phyloP scores from a whole-genome alignment of 1,139 yeast species.

The Schwanniomyces etchellsii region DNA sequence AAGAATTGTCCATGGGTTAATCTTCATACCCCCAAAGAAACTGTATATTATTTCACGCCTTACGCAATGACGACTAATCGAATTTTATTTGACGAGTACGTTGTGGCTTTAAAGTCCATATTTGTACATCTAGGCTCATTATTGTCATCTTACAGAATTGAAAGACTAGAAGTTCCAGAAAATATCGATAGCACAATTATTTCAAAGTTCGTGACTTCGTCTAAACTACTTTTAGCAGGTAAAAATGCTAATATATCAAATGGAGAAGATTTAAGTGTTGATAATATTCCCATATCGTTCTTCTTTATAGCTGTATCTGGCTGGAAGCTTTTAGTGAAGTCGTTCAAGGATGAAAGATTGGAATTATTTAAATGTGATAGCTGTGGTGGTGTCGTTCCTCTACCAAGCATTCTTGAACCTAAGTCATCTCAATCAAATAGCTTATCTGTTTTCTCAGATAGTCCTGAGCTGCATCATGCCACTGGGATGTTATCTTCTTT shows the following conservation, averaged over 20 bases:
- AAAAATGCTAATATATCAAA: not conserved
- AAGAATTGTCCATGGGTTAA: conserved; percentile 32
- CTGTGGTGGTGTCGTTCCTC: no score
- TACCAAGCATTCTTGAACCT: no score
- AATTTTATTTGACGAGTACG: conserved; percentile 21
- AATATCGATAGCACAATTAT: no score
- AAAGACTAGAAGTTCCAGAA: no score
- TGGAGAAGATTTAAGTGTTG: not conserved
- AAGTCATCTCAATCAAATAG: not conserved
- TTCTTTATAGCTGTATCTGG: not conserved
- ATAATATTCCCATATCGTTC: not conserved
- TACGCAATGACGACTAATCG: conserved; percentile 27
- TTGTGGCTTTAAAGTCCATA: conserved; percentile 9
- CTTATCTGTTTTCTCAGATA: not conserved
- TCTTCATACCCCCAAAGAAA: conserved; percentile 30
- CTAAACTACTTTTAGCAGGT: not conserved
- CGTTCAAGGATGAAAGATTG: not conserved
- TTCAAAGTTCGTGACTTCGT: not conserved
- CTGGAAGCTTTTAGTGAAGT: not conserved
- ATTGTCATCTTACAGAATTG: not conserved
- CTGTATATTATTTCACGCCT: conserved; percentile 33
- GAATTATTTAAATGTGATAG: not conserved
- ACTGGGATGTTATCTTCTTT: not conserved
- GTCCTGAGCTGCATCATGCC: not conserved
- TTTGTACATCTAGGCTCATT: not conserved